Percentiles rank a stretch among this genome's conserved stretches.
Evolutionary conservation across 2,329 filamentous ascomycete species (phyloP).

Genomic region (Trichophyton equinum): DNA sequence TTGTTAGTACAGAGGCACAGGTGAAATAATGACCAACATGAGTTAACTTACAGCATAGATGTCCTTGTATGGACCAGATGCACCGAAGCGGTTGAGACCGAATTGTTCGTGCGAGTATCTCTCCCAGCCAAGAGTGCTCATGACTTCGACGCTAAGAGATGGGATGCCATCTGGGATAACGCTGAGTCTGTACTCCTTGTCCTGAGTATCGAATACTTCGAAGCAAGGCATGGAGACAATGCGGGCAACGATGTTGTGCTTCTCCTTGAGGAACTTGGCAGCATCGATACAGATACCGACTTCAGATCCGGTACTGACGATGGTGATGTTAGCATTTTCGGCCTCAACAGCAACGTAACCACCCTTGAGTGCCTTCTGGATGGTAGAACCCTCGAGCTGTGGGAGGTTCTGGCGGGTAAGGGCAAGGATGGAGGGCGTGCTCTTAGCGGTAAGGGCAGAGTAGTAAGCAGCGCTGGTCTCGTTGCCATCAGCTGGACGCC

Average conservation of each 20-base stretch:
- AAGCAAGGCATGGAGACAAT: slow-evolving; percentile 94
- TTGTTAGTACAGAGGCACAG: slow-evolving; percentile 3
- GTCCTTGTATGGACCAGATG: slow-evolving; percentile 91
- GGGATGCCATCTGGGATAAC: slow-evolving; percentile 92
- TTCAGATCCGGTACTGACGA: slow-evolving; percentile 93
- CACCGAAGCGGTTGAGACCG: slow-evolving; percentile 97
- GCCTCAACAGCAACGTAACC: slow-evolving; percentile 83
- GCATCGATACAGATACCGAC: slow-evolving; percentile 88
- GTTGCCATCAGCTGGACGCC: slow-evolving; percentile 96
- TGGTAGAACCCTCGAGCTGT: slow-evolving; percentile 85
- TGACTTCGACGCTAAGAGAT: slow-evolving; percentile 85
- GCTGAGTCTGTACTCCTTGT: slow-evolving; percentile 87
- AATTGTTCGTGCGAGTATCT: slow-evolving; percentile 99
- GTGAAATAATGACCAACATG: not conserved
- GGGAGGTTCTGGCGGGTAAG: slow-evolving; percentile 97
- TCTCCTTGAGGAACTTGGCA: slow-evolving; percentile 78
- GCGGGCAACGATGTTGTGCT: slow-evolving; percentile 75
- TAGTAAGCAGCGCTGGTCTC: slow-evolving; percentile 98
- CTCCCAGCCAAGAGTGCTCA: slow-evolving; percentile 97
- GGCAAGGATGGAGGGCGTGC: slow-evolving; percentile 84
- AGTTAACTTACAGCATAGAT: slow-evolving; percentile 67
- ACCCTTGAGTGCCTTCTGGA: slow-evolving; percentile 85
- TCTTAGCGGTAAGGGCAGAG: slow-evolving; percentile 75
- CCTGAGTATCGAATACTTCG: slow-evolving; percentile 89
- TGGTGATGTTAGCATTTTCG: slow-evolving; percentile 70